A percentile compares a stretch with the other conserved stretches of the same genome.
These are phyloP conservation scores for Spathaspora arborariae DNA, from an alignment of 805 yeast species.

Conservation along the genomic window DNA sequence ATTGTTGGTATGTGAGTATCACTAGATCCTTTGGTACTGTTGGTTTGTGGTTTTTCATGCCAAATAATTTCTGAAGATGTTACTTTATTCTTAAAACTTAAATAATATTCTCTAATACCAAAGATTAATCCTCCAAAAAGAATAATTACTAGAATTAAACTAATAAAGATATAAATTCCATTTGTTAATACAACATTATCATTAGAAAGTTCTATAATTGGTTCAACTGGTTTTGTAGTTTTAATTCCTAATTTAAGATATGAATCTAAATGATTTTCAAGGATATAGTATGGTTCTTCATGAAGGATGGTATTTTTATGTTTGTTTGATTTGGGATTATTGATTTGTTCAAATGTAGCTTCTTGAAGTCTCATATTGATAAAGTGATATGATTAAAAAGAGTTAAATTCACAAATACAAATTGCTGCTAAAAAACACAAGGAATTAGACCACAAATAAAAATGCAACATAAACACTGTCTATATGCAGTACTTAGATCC, in stretches of 20 bases:
- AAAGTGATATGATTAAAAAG: not conserved
- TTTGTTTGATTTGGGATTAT: not conserved
- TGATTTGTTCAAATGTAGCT: not conserved
- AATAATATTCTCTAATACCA: constrained; percentile 22
- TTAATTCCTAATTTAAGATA: constrained; percentile 1
- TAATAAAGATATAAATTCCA: constrained; percentile 21
- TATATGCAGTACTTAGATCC: not conserved
- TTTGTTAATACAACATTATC: constrained; percentile 15
- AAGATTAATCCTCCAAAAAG: constrained; percentile 18
- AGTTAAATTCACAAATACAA: not conserved
- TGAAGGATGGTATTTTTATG: constrained; percentile 1
- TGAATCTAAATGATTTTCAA: constrained; percentile 3
- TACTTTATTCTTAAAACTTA: constrained; percentile 9
- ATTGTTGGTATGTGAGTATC: not conserved
- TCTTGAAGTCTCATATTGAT: not conserved
- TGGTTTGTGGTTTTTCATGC: constrained; percentile 1
- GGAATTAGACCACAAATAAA: not conserved
- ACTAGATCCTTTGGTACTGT: not conserved
- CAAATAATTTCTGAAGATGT: constrained; percentile 6
- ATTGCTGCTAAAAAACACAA: not conserved
- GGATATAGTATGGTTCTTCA: constrained; percentile 1
- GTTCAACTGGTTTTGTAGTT: not conserved
- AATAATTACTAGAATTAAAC: constrained; percentile 17
- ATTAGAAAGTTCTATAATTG: not conserved
- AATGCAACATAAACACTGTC: not conserved